phyloP scores from a whole-genome alignment of 2,329 filamentous ascomycete genomes.

The Trichoderma koningii region DNA sequence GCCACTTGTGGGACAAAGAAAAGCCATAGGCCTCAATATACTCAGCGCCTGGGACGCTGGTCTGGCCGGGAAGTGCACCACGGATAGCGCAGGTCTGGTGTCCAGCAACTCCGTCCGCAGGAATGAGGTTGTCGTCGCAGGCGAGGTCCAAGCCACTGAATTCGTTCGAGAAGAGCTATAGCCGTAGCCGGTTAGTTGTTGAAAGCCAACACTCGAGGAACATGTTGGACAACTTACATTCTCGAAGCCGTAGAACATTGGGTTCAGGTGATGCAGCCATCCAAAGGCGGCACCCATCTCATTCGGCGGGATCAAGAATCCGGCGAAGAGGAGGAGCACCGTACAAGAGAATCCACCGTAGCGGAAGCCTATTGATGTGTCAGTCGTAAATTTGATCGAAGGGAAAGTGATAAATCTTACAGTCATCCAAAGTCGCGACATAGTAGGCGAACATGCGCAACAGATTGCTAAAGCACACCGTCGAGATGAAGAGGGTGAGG shows the following conservation, averaged over 20 bases:
- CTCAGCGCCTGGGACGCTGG: conserved; percentile 55
- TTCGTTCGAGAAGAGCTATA: conserved; percentile 64
- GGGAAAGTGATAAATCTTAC: background rate
- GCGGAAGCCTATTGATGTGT: too few relatives aligned
- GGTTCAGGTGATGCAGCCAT: conserved; percentile 64
- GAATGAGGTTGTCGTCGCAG: conserved; percentile 45
- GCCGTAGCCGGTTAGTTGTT: too few relatives aligned
- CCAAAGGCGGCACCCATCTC: conserved; percentile 63
- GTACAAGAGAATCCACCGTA: too few relatives aligned
- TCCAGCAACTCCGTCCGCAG: conserved; percentile 26
- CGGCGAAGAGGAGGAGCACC: too few relatives aligned
- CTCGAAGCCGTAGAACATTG: conserved; percentile 70
- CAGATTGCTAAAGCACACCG: conserved; percentile 57
- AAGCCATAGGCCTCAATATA: conserved; percentile 53
- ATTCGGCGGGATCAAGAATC: conserved; percentile 23
- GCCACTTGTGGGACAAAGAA: conserved; percentile 59
- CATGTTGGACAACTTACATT: conserved; percentile 35
- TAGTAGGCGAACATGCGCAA: conserved; percentile 60
- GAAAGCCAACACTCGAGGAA: too few relatives aligned
- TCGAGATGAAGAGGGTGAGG: conserved; percentile 60
- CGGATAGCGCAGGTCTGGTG: conserved; percentile 57
- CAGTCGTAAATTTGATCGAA: too few relatives aligned
- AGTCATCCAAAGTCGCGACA: conserved; percentile 60
- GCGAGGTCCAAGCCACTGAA: conserved; percentile 60
- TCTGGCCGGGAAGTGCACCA: conserved; percentile 54